These are phyloP conservation scores for Ustilago esculenta DNA, from an alignment of 1,284 basidiomycete genomes.

Conservation along the genomic window DNA sequence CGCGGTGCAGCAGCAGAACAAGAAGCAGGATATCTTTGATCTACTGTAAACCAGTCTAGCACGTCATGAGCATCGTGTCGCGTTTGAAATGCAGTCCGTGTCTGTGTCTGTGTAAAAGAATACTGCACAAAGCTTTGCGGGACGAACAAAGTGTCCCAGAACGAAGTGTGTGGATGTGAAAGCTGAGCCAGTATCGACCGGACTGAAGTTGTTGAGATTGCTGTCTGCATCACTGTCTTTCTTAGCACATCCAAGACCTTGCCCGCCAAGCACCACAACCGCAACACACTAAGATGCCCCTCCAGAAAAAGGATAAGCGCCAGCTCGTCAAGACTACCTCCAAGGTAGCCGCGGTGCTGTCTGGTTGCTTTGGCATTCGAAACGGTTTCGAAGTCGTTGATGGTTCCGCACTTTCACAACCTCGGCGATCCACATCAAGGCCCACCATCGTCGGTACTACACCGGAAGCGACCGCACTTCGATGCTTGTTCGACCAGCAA, in stretches of 20 bases:
- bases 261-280: too few relatives aligned
- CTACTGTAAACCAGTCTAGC: conserved; percentile 26
- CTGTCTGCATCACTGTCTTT: too few relatives aligned
- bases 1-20: conserved; percentile 19
- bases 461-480: background rate
- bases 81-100: background rate
- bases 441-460: background rate
- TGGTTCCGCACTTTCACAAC: background rate
- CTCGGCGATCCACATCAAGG: background rate
- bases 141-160: background rate
- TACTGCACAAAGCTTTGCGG: conserved; percentile 3
- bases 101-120: background rate
- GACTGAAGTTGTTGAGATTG: too few relatives aligned
- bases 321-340: conserved; percentile 17
- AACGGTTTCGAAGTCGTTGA: conserved; percentile 21
- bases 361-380: conserved; percentile 17
- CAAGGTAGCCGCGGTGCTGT: conserved; percentile 15
- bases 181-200: background rate
- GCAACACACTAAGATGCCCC: too few relatives aligned
- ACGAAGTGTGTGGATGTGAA: background rate
- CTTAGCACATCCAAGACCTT: too few relatives aligned
- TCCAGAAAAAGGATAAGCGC: too few relatives aligned
- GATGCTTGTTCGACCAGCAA: conserved; percentile 4
- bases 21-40: conserved; percentile 60
- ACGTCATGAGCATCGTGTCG: background rate